Evolutionary conservation across 2,329 filamentous ascomycete species (phyloP).

Genomic region (Trichoderma aggressivum): DNA sequence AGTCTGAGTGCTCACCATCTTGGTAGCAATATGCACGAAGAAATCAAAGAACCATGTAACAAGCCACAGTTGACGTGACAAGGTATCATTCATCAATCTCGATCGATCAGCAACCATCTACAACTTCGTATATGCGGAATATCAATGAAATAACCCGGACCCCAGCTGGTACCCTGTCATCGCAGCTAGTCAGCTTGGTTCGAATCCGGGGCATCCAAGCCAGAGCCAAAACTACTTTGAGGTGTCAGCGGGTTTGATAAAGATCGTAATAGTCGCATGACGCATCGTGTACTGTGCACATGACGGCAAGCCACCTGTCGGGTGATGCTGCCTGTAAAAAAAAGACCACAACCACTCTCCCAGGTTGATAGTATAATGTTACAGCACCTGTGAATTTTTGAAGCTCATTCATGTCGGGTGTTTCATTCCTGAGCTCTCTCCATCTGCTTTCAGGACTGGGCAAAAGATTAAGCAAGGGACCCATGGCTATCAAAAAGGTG

Average conservation of each 20-base stretch:
- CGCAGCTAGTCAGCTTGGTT: background rate
- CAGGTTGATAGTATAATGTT: background rate
- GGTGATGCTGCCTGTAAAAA: too few species aligned
- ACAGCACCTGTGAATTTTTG: background rate
- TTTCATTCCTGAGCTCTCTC: background rate
- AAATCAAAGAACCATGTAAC: background rate
- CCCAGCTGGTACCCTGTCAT: background rate
- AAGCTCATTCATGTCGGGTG: background rate
- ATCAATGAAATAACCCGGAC: background rate
- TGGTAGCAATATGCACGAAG: background rate
- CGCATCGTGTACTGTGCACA: background rate
- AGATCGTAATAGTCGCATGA: background rate
- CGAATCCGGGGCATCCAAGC: background rate
- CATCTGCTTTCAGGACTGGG: background rate
- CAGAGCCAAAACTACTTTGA: background rate
- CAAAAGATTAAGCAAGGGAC: background rate
- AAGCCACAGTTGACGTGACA: background rate
- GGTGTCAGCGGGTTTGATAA: background rate
- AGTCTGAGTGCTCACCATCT: background rate
- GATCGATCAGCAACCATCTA: constrained; percentile 1
- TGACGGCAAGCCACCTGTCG: background rate
- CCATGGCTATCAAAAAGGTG: background rate
- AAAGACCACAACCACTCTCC: background rate
- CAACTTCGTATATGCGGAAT: background rate
- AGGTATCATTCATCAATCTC: background rate